Base-by-base conservation (phyloP, 164 flowering plant species). In the Hamamelis virginiana region DNA sequence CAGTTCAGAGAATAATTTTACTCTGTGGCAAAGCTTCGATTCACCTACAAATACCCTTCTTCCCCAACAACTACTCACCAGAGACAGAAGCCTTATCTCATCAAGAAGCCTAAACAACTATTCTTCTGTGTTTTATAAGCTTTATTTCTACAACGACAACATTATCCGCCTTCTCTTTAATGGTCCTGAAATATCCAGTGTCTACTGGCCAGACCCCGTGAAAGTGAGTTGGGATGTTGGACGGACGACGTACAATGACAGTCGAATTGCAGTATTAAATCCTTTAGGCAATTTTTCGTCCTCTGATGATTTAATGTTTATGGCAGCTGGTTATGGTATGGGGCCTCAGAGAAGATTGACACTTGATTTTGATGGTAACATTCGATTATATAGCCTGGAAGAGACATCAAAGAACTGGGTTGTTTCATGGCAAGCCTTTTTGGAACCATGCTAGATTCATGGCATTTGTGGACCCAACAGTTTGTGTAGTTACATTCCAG, bases 1-100 rank as follows among this genome's bases (percentile, higher is more conserved):
- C 13, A 26, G 63, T 16, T 12, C 1, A 0, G 16, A 59, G 0
- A 23, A 22, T 19, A 1, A 3, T 4, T 56, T 16, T 6, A 15
- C 59, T 33, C 41, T 69, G 1, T 82, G 85, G 83, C 53, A 77
- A 63, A 76, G 89, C 63, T 83, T 85, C 58, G 80, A 74, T 59
- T 78, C 46, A 4, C 85, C 85, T 0, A 80, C 83, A 1, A 76
- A 85, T 38, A 85, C 87, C 1, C 83, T 83, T 48, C 80, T 85
- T 43, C 84, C 89, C 6, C 22, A 47, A 1, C 88, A 85, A 53
- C 50, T 14, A 5, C 41, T 82, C 18, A 77, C 77, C 1, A 52
- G 56, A 18, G 23, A 59, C 65, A 52, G 67, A 0, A 58, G 15
- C 4, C 74, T 83, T 0, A 46, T 80, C 15, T 83, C 86, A 0